phyloP scores from a whole-genome alignment of 768 basidiomycete genomes.

The Suillus subluteus region DNA sequence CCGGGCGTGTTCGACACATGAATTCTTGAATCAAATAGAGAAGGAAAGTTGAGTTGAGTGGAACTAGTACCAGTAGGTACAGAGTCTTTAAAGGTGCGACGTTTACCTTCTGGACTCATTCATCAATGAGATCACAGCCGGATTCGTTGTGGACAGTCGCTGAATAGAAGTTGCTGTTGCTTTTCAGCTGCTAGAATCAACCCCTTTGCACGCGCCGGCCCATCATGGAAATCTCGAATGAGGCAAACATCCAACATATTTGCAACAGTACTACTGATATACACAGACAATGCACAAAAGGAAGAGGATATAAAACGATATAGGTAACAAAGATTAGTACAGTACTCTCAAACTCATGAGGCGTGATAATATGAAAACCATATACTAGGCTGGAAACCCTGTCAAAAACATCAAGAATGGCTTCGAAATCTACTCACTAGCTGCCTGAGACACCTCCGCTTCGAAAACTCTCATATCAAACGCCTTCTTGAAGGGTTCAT shows the following conservation, averaged over 20 bases:
- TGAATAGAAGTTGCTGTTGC: slow-evolving; percentile 51
- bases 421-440: slow-evolving; percentile 26
- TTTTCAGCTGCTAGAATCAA: too few species aligned
- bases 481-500: slow-evolving; percentile 40
- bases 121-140: slow-evolving; percentile 78
- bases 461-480: slow-evolving; percentile 46
- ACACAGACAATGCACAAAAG: neutral
- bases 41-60: neutral
- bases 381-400: neutral
- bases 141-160: slow-evolving; percentile 86
- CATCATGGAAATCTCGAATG: neutral
- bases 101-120: too few species aligned
- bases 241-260: neutral
- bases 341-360: neutral
- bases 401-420: neutral
- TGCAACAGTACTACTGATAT: neutral
- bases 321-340: neutral
- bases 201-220: too few species aligned
- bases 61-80: neutral
- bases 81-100: neutral
- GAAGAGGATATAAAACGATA: neutral
- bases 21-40: slow-evolving; percentile 36
- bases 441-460: slow-evolving; percentile 34
- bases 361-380: neutral
- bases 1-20: slow-evolving; percentile 81